These are phyloP conservation scores for Plectosphaerella sp. DNA, from an alignment of 2,329 filamentous ascomycete genomes.

Conservation along the genomic window DNA sequence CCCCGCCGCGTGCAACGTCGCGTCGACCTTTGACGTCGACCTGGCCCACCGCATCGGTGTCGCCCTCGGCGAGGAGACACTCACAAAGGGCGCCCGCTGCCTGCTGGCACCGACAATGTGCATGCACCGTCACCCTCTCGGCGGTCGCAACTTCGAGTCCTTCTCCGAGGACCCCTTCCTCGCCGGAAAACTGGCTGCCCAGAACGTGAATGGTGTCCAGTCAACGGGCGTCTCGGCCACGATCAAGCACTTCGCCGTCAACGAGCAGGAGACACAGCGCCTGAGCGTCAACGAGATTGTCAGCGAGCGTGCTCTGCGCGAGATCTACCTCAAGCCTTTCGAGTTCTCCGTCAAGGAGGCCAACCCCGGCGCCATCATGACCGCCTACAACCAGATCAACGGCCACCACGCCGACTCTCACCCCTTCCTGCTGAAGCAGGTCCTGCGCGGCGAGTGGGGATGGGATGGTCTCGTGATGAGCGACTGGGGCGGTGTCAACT, in stretches of 20 bases:
- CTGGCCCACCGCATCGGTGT: constrained; percentile 46
- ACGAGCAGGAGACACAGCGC: constrained; percentile 23
- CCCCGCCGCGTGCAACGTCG: constrained; percentile 53
- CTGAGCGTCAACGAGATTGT: constrained; percentile 32
- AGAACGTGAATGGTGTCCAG: constrained; percentile 30
- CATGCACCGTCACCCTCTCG: constrained; percentile 4
- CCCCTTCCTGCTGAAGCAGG: constrained; percentile 38
- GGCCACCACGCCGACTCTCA: constrained; percentile 36
- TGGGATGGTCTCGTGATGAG: constrained; percentile 55
- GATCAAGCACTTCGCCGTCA: constrained; percentile 24
- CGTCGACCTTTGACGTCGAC: constrained; percentile 51
- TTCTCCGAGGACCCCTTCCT: constrained; percentile 12
- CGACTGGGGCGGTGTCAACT: constrained; percentile 43
- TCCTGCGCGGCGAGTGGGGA: constrained; percentile 53
- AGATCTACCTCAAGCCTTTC: constrained; percentile 29
- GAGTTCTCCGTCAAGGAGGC: constrained; percentile 28
- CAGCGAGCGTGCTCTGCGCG: constrained; percentile 50
- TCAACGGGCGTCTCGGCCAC: constrained; percentile 33
- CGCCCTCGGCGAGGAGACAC: constrained; percentile 47
- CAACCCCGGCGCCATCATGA: constrained; percentile 30
- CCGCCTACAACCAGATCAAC: constrained; percentile 33
- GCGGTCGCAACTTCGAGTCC: constrained; percentile 18
- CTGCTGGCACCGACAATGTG: constrained; percentile 6
- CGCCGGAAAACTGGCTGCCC: constrained; percentile 2
- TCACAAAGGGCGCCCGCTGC: constrained; percentile 43